These are phyloP conservation scores for Podaxis sp. DNA, from an alignment of 768 basidiomycete species.

Conservation along the genomic window DNA sequence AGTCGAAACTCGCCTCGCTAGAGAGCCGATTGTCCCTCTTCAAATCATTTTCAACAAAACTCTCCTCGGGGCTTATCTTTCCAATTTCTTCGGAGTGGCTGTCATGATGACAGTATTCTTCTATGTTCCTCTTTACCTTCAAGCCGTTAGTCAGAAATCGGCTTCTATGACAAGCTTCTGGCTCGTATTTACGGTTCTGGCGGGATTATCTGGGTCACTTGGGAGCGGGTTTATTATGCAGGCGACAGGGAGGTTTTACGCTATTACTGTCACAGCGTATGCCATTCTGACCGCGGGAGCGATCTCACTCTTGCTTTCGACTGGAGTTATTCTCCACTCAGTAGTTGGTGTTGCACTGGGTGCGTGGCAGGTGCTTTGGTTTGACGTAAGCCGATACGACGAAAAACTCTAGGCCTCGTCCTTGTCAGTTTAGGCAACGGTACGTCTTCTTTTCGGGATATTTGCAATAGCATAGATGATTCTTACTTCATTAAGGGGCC, in stretches of 20 bases:
- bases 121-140: conserved; percentile 53
- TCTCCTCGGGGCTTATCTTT: conserved; percentile 49
- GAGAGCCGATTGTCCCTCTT: conserved; percentile 55
- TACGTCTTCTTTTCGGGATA: background rate
- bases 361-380: conserved; percentile 17
- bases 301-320: conserved; percentile 26
- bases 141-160: conserved; percentile 46
- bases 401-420: too few species aligned
- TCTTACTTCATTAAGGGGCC: conserved; percentile 19
- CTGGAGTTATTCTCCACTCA: conserved; percentile 31
- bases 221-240: conserved; percentile 51
- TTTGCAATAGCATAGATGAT: background rate
- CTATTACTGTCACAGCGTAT: conserved; percentile 42
- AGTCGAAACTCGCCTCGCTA: conserved; percentile 45
- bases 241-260: conserved; percentile 52
- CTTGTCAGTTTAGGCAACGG: too few species aligned
- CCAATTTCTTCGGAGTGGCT: conserved; percentile 53
- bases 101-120: conserved; percentile 42
- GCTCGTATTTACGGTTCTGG: conserved; percentile 45
- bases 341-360: conserved; percentile 36
- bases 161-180: conserved; percentile 47
- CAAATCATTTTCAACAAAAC: conserved; percentile 46
- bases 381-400: background rate
- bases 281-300: conserved; percentile 33
- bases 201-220: conserved; percentile 44